A percentile compares a stretch with the other conserved stretches of the same genome.
Conservation (phyloP, 2,329 filamentous ascomycete genomes). For the Exophiala sideris region DNA sequence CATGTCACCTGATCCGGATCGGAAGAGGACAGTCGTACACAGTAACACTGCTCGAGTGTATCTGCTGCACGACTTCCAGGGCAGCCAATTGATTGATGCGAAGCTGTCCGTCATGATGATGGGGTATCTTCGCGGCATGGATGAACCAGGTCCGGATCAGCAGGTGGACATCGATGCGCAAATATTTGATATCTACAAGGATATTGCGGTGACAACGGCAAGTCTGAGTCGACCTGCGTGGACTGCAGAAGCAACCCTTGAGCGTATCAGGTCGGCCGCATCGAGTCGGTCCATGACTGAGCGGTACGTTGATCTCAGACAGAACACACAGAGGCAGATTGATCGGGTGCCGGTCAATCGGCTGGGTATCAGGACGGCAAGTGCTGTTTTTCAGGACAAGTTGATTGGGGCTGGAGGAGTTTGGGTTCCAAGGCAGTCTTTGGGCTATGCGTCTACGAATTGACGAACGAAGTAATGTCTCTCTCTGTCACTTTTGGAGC, state of each 20-base stretch:
- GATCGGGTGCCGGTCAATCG: slow-evolving; percentile 59
- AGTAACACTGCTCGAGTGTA: slow-evolving; percentile 54
- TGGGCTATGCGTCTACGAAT: not conserved
- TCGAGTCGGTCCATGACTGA: slow-evolving; percentile 43
- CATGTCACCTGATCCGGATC: slow-evolving; percentile 51
- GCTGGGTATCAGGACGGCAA: slow-evolving; percentile 54
- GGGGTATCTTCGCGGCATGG: slow-evolving; percentile 54
- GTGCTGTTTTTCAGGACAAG: slow-evolving; percentile 22
- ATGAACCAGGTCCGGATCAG: slow-evolving; percentile 36
- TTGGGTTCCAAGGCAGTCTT: slow-evolving; percentile 21
- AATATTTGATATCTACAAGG: slow-evolving; percentile 37
- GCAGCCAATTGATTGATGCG: slow-evolving; percentile 40
- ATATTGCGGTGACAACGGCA: slow-evolving; percentile 36
- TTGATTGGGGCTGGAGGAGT: slow-evolving; percentile 27
- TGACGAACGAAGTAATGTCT: not conserved
- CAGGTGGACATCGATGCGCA: slow-evolving; percentile 35
- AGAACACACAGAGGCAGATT: slow-evolving; percentile 52
- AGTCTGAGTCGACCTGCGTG: slow-evolving; percentile 41
- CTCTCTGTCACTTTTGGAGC: too few species aligned
- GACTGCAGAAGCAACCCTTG: slow-evolving; percentile 32
- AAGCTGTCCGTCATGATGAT: slow-evolving; percentile 57
- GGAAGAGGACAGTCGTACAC: slow-evolving; percentile 46
- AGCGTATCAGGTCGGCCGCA: slow-evolving; percentile 35
- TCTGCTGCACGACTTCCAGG: slow-evolving; percentile 52
- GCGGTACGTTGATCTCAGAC: slow-evolving; percentile 48